Evolutionary conservation across 2,329 filamentous ascomycete genomes (phyloP).

Genomic region (Rutstroemia sydowiana): DNA sequence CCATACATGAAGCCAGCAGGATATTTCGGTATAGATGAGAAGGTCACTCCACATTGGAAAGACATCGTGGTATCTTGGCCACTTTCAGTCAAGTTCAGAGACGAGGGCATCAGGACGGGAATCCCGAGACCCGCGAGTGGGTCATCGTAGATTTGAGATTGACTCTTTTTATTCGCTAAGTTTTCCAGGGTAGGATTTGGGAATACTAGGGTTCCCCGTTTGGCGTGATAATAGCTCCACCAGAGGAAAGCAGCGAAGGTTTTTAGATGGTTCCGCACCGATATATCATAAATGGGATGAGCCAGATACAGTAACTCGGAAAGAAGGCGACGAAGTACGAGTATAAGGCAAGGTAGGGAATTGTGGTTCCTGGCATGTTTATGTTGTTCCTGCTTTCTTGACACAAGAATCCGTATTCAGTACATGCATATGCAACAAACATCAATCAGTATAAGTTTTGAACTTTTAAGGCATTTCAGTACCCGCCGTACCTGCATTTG

Average conservation of each 20-base stretch:
- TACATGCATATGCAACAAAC: conserved; percentile 8
- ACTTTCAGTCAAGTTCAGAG: conserved; percentile 1
- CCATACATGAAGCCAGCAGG: background rate
- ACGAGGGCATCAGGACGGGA: conserved; percentile 6
- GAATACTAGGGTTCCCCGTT: conserved; percentile 3
- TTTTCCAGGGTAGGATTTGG: background rate
- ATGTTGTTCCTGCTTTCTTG: conserved; percentile 2
- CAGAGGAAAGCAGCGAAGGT: conserved; percentile 5
- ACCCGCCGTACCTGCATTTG: conserved; percentile 28
- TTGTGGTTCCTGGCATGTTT: background rate
- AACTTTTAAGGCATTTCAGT: conserved; percentile 13
- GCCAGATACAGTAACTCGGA: background rate
- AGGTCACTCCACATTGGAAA: conserved; percentile 3
- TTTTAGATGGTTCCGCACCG: background rate
- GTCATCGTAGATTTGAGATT: conserved; percentile 9
- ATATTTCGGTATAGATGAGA: background rate
- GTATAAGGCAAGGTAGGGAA: background rate
- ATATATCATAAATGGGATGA: conserved; percentile 8
- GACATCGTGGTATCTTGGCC: conserved; percentile 5
- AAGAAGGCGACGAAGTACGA: background rate
- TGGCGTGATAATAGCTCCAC: conserved; percentile 3
- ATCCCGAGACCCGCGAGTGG: conserved; percentile 13
- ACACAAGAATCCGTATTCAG: background rate
- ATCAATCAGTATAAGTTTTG: background rate
- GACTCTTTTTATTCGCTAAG: background rate